A percentile compares a stretch with the other conserved stretches of the same genome.
phyloP scores from a whole-genome alignment of 331 rosid genomes.

The Pyrus hybrid region DNA sequence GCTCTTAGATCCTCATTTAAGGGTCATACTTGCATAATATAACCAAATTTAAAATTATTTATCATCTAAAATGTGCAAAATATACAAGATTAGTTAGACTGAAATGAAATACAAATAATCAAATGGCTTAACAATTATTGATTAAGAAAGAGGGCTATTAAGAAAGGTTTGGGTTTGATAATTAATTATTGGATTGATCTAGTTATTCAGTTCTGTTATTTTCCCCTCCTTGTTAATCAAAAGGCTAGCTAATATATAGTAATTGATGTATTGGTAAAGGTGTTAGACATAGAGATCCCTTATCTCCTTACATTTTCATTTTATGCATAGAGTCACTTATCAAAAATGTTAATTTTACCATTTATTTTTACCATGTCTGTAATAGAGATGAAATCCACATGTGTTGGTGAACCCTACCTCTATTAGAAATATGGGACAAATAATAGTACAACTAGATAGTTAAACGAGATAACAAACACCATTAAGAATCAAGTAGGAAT shows the following conservation, averaged over 20 bases:
- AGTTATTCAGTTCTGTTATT: too few relatives aligned
- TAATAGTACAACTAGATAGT: too few relatives aligned
- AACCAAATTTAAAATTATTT: neutral
- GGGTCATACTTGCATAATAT: too few relatives aligned
- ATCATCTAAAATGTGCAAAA: neutral
- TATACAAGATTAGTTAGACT: neutral
- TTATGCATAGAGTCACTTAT: neutral
- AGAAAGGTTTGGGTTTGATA: neutral
- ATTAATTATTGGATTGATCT: neutral
- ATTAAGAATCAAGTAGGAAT: too few relatives aligned
- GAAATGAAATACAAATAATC: neutral
- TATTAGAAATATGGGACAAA: too few relatives aligned
- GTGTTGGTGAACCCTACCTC: too few relatives aligned
- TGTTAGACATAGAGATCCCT: neutral
- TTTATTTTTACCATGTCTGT: too few relatives aligned
- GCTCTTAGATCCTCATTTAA: neutral
- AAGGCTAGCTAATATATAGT: neutral
- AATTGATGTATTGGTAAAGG: too few relatives aligned
- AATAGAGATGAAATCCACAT: too few relatives aligned
- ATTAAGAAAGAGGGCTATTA: neutral
- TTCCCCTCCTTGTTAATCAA: neutral
- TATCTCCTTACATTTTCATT: neutral
- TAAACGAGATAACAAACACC: too few relatives aligned
- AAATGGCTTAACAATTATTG: neutral
- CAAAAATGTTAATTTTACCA: too few relatives aligned